Base-by-base conservation (phyloP, 148 eudicot species). In the Arbutus unedo region DNA sequence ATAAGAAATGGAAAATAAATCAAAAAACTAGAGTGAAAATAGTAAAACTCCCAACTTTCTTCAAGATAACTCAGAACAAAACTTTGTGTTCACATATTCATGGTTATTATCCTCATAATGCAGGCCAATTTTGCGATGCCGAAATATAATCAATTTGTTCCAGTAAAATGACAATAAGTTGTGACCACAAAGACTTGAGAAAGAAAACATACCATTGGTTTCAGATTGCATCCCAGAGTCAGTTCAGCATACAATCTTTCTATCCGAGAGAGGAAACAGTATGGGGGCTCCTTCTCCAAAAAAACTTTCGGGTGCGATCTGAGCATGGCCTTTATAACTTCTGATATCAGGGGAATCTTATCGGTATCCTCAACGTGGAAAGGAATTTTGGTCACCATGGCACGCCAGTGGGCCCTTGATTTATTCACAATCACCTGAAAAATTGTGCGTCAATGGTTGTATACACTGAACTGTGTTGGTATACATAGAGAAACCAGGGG, bases 141-240 rank as follows among this genome's bases (percentile, higher is more conserved):
- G 15, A 67, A 18, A 31, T 13, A 18, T 8, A 66, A 9, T 25
- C 49, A 23, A 80, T 15, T 50, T 53, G 19, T 5, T 51, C 49
- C 60, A 80, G n/a, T 18, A 23, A 53, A 68, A 51, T 11, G 9
- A 70, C 25, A 19, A 81, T 41, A 8, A 74, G 53, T 14, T 6
- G 25, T 31, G 60, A 72, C 43, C 15, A 41, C 9, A 70, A 48
- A 57, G 55, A 19, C 25, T 67, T 72, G 55, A 79, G 76, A 73
- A 38, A 81, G 76, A 79, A 81, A 38, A 51, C 79, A 76, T 92
- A 94, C 99, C 97, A 93, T 87, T 48, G 87, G 91, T 83, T 84
- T 91, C 72, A 97, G 91, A 84, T 92, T 94, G 95, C 96, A 97
- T 70, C 99, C 99, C 82, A 97, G 88, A 86, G 97, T 94, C 79